phyloP scores from a whole-genome alignment of 345 rosid genomes.

The Pistacia integerrima region DNA sequence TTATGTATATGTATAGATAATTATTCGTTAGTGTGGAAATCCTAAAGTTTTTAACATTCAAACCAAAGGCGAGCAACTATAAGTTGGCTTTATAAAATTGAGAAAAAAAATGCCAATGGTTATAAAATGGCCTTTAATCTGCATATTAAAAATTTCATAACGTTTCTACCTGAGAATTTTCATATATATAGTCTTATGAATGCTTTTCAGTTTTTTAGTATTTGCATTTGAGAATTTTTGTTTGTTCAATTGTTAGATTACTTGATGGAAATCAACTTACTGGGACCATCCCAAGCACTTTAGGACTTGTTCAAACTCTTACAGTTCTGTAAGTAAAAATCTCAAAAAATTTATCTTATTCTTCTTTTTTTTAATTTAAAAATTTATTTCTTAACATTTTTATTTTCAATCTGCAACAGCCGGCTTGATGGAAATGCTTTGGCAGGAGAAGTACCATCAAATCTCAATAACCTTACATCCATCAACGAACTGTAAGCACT shows the following conservation, averaged over 20 bases:
- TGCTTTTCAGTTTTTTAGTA: too few relatives aligned
- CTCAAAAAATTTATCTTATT: neutral
- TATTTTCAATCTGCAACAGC: constrained; percentile 47
- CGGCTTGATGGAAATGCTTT: constrained; percentile 89
- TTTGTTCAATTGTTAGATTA: constrained; percentile 42
- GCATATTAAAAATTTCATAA: neutral
- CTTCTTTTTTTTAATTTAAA: neutral
- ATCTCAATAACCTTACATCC: constrained; percentile 72
- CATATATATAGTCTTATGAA: too few relatives aligned
- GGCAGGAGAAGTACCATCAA: constrained; percentile 60
- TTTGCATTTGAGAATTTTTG: neutral
- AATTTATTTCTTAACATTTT: constrained; percentile 3
- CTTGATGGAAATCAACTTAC: constrained; percentile 74
- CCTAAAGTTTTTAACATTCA: too few relatives aligned
- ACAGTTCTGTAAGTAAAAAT: constrained; percentile 89
- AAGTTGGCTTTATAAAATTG: too few relatives aligned
- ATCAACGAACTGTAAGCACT: constrained; percentile 71
- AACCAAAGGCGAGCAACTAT: too few relatives aligned
- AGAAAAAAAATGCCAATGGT: too few relatives aligned
- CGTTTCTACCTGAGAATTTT: neutral
- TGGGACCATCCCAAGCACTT: constrained; percentile 64
- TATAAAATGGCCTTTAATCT: neutral
- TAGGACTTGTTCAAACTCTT: constrained; percentile 79
- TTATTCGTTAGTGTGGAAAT: too few relatives aligned
- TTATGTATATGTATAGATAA: too few relatives aligned